Evolutionary conservation across 2,329 filamentous ascomycete species (phyloP), one percentile per base, ranked within the genome.

Genomic region (Periglandula ipomoeae): DNA sequence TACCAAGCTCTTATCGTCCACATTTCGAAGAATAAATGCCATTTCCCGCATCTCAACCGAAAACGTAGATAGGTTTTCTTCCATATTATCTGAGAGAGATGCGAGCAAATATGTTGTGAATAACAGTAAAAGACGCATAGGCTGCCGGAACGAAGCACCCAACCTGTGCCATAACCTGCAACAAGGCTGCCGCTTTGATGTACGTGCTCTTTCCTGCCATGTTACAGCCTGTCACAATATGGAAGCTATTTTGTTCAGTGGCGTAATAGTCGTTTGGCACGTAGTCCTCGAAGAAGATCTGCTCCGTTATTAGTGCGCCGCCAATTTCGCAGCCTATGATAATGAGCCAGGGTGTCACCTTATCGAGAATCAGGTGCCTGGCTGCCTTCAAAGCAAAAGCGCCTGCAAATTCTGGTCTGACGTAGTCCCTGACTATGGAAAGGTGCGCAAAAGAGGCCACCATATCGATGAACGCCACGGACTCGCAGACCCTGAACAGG

Each of bases 171-270:
- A 98, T 96, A 50, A 98, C 82, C 40, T 86, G 81, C 60, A 94
- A 80, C 27, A 98, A 70, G 0, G 91, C 87, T 22, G 95, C 74
- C 2, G 86, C 84, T 44, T 89, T 82, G 53, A 97, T 95, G 60
- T 96, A 97, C 0, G 90, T 98, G 54, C 87, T 95, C 64, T 97
- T 98, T 1, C 90, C 93, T 57, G 89, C 95, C 93, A 98, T 98
- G 58, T 98, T 98, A 63, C 88, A 94, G 3, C 93, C 91, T 0
- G 91, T 97, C 53, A 98, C 84, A 52, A 97, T 85, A 55, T 97
- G 90, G 59, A 96, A 95, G 1, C 90, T 81, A 32, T 82, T 82
- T 52, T 91, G 82, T 30, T 85, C 76, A 0, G 84, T 86, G 3
- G 88, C 85, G 58, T 90, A 97, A 24, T 90, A 87, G 59, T 97